Base-by-base conservation (phyloP, 192 early-diverging fungal genomes). In the Thamnidium elegans region DNA sequence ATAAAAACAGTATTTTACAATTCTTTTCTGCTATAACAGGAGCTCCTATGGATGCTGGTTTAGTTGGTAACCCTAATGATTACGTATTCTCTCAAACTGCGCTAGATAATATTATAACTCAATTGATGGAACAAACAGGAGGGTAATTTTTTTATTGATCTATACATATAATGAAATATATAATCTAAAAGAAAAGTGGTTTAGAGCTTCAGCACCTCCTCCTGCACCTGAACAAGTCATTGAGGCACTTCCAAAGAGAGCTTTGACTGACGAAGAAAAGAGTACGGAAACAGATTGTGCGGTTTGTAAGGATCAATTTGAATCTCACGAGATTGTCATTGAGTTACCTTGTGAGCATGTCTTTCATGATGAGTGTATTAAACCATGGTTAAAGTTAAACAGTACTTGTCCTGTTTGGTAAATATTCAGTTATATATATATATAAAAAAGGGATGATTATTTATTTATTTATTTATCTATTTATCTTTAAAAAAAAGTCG, bases 331-430 rank as follows among this genome's bases (percentile, higher is more conserved):
- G 56, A 78, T 79, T 17, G 85, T 82, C 14, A 67, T 89, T 17
- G 73, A 78, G 67, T 68, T 97, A 50, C 89, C 91, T 7, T 98
- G 96, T 79, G 83, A 84, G 48, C 96, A 98, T 66, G 63, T 90
- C 61, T 97, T 95, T 66, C 96, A 98, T 69, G 82, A 85, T 6
- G 79, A 84, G 5, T 98, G 96, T 70, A 91, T 96, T 55, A 87
- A 90, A 50, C 87, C 88, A 42, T 98, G 96, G 96, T 79, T 98
- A 48, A 90, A 90, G 67, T 81, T 96, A 56, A 97, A 96, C 64
- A 95, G 93, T 6, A 93, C 94, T 8, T 96, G 94, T 75, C 94
- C 94, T 20, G 90, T 94, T 23, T 96, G 94, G 83, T 85, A 82
- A 62, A 70, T 43, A n/a, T 3, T n/a, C n/a, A n/a, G n/a, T n/a